Conservation (phyloP, 1,284 basidiomycete species). For the Ustilago xerochloae region DNA sequence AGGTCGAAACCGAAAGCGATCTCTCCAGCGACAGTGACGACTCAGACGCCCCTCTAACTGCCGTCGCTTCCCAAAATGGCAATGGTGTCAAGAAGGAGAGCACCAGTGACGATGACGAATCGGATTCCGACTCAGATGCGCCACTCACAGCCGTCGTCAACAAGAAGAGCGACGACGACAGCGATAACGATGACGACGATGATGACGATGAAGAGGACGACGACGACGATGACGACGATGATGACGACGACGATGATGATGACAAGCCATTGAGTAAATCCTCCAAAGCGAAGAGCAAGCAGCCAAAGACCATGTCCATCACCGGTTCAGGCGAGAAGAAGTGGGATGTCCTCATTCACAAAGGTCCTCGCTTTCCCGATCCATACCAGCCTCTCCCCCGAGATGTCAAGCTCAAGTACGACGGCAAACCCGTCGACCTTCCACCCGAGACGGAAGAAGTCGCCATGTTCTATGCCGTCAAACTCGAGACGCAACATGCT, state of each 20-base stretch:
- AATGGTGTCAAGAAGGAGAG: constrained; percentile 42
- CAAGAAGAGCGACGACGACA: constrained; percentile 25
- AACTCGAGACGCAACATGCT: constrained; percentile 93
- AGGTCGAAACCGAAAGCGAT: constrained; percentile 17
- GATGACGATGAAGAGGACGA: constrained; percentile 48
- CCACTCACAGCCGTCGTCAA: constrained; percentile 47
- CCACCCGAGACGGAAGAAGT: constrained; percentile 92
- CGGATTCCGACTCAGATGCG: constrained; percentile 52
- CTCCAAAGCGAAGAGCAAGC: constrained; percentile 33
- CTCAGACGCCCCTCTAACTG: constrained; percentile 47
- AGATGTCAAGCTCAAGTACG: constrained; percentile 92
- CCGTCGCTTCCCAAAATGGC: constrained; percentile 35
- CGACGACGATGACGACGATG: constrained; percentile 49
- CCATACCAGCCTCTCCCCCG: constrained; percentile 88
- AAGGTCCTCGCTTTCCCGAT: constrained; percentile 94
- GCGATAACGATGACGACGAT: constrained; percentile 30
- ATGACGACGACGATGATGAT: constrained; percentile 70
- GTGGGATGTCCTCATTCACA: constrained; percentile 93
- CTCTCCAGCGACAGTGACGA: constrained; percentile 41
- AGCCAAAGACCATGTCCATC: constrained; percentile 48
- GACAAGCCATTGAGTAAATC: constrained; percentile 69
- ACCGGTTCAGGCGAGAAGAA: constrained; percentile 70
- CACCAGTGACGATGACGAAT: constrained; percentile 25
- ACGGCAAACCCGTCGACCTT: constrained; percentile 83
- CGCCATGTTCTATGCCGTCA: constrained; percentile 92